These are phyloP conservation scores for Decorospora gaudefroyi DNA, from an alignment of 2,329 filamentous ascomycete species.

Conservation along the genomic window DNA sequence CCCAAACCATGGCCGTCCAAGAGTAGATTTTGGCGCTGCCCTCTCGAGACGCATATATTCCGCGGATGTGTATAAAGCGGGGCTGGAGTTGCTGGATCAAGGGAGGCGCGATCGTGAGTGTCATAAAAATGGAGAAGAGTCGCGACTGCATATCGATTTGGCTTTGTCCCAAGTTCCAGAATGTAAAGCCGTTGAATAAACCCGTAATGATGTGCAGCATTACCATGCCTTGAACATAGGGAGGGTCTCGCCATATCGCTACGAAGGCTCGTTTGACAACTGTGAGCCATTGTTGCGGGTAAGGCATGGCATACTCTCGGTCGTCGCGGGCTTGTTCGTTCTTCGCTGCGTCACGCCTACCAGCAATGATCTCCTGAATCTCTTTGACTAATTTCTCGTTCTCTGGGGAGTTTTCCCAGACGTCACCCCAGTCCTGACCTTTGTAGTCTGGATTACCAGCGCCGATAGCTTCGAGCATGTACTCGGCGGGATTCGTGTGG, in stretches of 20 bases:
- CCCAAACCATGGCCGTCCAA: constrained; percentile 71
- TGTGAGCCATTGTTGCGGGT: constrained; percentile 49
- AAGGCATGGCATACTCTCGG: constrained; percentile 52
- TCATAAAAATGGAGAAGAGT: constrained; percentile 77
- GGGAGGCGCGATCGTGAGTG: constrained; percentile 72
- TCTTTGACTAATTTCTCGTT: constrained; percentile 48
- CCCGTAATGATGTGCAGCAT: constrained; percentile 58
- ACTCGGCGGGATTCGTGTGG: constrained; percentile 60
- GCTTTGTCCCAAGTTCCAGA: constrained; percentile 53
- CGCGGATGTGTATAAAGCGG: constrained; percentile 66
- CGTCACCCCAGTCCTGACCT: constrained; percentile 53
- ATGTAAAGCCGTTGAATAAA: constrained; percentile 56
- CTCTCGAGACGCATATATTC: constrained; percentile 73
- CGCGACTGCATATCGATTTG: constrained; percentile 58
- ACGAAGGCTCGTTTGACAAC: constrained; percentile 58
- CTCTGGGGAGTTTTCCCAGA: constrained; percentile 50
- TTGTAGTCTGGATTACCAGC: constrained; percentile 51
- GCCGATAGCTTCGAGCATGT: constrained; percentile 56
- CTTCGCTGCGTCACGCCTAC: constrained; percentile 39
- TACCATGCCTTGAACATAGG: constrained; percentile 61
- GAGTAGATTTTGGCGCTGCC: constrained; percentile 79
- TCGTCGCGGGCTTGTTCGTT: constrained; percentile 49
- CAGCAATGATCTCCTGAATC: constrained; percentile 48
- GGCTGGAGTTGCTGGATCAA: constrained; percentile 79
- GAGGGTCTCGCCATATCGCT: constrained; percentile 67